Percentiles rank a stretch among this genome's conserved stretches.
Evolutionary conservation across 805 yeast genomes (phyloP).

Genomic region (Candida hungchunana): DNA sequence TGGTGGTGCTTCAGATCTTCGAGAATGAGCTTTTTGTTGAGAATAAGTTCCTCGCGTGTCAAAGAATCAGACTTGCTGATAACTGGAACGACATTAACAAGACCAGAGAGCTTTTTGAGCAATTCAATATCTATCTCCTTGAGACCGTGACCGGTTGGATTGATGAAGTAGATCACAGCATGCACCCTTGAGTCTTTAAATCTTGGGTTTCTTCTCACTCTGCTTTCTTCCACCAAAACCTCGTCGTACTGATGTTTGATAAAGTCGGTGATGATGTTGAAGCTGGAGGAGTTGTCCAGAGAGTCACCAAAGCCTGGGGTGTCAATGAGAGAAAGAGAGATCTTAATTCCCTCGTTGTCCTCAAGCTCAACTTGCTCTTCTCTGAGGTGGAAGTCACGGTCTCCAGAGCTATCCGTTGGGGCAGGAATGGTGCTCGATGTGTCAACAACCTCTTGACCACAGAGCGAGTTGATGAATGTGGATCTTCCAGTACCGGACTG

Average conservation of each 20-base stretch:
- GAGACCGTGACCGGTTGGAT: conserved; percentile 81
- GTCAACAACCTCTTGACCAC: conserved; percentile 84
- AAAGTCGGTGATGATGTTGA: conserved; percentile 69
- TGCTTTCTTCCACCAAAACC: conserved; percentile 71
- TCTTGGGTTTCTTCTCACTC: conserved; percentile 80
- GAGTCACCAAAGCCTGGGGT: conserved; percentile 83
- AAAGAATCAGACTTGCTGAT: conserved; percentile 84
- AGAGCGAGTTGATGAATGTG: conserved; percentile 86
- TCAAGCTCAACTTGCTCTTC: conserved; percentile 82
- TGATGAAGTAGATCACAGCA: conserved; percentile 68
- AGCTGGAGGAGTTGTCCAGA: conserved; percentile 62
- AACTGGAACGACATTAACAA: conserved; percentile 82
- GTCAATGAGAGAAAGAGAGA: conserved; percentile 69
- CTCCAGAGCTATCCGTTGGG: conserved; percentile 47
- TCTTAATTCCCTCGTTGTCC: conserved; percentile 82
- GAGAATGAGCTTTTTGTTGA: conserved; percentile 68
- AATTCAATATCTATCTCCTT: conserved; percentile 74
- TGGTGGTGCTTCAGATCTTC: conserved; percentile 71
- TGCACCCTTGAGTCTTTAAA: conserved; percentile 83
- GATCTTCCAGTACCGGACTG: conserved; percentile 86
- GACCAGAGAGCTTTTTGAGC: conserved; percentile 71
- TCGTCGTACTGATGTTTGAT: conserved; percentile 81
- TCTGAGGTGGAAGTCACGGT: conserved; percentile 57
- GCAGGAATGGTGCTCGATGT: conserved; percentile 54
- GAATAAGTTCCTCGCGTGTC: conserved; percentile 69